These are phyloP conservation scores for Yarrowia hollandica DNA, from an alignment of 805 yeast genomes.

Conservation along the genomic window DNA sequence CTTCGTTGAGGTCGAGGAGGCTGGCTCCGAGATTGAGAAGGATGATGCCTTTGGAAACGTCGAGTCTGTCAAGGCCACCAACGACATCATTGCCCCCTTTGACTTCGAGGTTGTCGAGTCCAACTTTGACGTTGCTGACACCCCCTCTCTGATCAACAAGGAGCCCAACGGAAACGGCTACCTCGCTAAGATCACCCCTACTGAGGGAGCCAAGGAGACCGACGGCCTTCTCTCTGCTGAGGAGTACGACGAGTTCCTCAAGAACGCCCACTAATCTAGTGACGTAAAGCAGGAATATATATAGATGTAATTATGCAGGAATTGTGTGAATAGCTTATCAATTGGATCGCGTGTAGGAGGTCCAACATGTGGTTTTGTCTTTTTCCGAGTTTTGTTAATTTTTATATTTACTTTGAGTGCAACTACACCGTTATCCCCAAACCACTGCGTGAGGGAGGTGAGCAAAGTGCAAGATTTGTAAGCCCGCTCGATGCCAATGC, in stretches of 20 bases:
- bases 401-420: too few relatives aligned
- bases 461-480: constrained; percentile 12
- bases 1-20: constrained; percentile 83
- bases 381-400: background rate
- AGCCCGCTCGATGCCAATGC: constrained; percentile 1
- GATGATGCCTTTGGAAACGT: constrained; percentile 91
- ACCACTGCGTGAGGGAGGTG: too few relatives aligned
- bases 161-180: constrained; percentile 96
- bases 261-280: constrained; percentile 30
- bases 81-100: constrained; percentile 89
- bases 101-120: constrained; percentile 71
- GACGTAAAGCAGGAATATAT: background rate
- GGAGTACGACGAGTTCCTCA: constrained; percentile 41
- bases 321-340: too few relatives aligned
- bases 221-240: constrained; percentile 39
- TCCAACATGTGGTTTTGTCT: background rate
- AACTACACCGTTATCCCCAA: too few relatives aligned
- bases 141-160: constrained; percentile 75
- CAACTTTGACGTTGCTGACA: constrained; percentile 63
- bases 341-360: too few relatives aligned
- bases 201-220: constrained; percentile 42
- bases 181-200: constrained; percentile 75
- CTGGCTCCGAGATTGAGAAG: constrained; percentile 56
- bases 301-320: constrained; percentile 14
- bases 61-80: constrained; percentile 91